Evolutionary conservation across 2,329 filamentous ascomycete species (phyloP).

Genomic region (Pseudopyrenochaeta lycopersici): DNA sequence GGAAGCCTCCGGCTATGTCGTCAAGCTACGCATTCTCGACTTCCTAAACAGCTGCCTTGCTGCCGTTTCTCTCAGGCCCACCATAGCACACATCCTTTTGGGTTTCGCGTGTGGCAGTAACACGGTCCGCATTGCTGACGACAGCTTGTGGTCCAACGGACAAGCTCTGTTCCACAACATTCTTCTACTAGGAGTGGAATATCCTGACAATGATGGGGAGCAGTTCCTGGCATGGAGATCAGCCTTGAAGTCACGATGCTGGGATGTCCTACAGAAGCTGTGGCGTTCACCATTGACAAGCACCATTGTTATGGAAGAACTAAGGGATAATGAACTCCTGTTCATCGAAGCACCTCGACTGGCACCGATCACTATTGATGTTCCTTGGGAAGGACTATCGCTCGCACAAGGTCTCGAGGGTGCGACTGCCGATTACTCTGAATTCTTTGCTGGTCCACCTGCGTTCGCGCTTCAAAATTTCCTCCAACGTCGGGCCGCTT

Average conservation of each 20-base stretch:
- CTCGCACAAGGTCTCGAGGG: conserved; percentile 56
- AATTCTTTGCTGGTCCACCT: conserved; percentile 75
- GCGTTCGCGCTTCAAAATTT: conserved; percentile 79
- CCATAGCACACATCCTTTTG: conserved; percentile 87
- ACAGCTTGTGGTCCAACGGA: conserved; percentile 74
- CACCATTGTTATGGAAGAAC: conserved; percentile 76
- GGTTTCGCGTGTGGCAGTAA: conserved; percentile 83
- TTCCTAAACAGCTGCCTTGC: conserved; percentile 84
- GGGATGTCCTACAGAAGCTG: conserved; percentile 76
- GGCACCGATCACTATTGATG: conserved; percentile 72
- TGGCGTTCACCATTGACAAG: conserved; percentile 86
- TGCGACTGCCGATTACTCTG: conserved; percentile 48
- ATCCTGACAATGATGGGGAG: conserved; percentile 67
- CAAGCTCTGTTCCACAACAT: conserved; percentile 86
- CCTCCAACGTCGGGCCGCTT: conserved; percentile 76
- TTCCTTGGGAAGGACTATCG: conserved; percentile 76
- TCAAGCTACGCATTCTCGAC: conserved; percentile 84
- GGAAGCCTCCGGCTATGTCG: conserved; percentile 76
- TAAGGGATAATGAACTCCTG: conserved; percentile 82
- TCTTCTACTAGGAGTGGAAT: conserved; percentile 73
- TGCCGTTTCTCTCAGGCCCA: conserved; percentile 78
- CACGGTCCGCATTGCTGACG: conserved; percentile 71
- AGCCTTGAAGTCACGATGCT: conserved; percentile 54
- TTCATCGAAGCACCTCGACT: conserved; percentile 79
- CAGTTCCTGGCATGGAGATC: conserved; percentile 53